A percentile compares a stretch with the other conserved stretches of the same genome.
These are phyloP conservation scores for Trichoderma afroharzianum DNA, from an alignment of 2,329 filamentous ascomycete species.

Conservation along the genomic window DNA sequence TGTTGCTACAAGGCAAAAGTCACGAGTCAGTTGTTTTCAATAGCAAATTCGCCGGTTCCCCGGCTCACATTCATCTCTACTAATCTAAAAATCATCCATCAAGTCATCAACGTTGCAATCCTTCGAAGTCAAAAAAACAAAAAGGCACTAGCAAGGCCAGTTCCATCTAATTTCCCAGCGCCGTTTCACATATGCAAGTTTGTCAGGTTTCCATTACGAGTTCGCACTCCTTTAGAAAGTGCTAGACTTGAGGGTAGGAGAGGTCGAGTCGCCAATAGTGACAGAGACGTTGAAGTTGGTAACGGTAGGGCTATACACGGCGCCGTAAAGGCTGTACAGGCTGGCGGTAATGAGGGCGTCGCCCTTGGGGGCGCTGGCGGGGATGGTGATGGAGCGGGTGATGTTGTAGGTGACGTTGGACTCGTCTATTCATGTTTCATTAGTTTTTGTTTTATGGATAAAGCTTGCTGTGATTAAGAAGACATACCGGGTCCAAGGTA, in stretches of 20 bases:
- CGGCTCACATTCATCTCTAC: background rate
- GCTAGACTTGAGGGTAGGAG: conserved; percentile 22
- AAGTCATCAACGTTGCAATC: background rate
- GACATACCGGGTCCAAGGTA: conserved; percentile 37
- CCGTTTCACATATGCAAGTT: background rate
- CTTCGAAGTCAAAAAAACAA: background rate
- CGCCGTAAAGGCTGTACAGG: conserved; percentile 30
- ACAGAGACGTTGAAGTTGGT: conserved; percentile 28
- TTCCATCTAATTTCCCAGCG: background rate
- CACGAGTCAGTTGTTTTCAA: background rate
- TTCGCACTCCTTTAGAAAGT: background rate
- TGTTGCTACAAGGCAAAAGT: too few relatives aligned
- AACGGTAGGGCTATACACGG: conserved; percentile 19
- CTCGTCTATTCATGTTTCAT: conserved; percentile 8
- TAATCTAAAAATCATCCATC: background rate
- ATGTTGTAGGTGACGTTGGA: conserved; percentile 29
- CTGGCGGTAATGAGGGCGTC: conserved; percentile 26
- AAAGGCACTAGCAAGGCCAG: background rate
- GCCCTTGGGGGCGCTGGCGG: conserved; percentile 22
- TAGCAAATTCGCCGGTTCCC: background rate
- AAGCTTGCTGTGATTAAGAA: background rate
- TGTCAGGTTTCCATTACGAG: background rate
- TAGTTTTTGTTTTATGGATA: background rate
- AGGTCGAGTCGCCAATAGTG: conserved; percentile 26
- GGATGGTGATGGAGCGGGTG: conserved; percentile 27